These are phyloP conservation scores for Trichophyton mentagrophytes DNA, from an alignment of 2,329 filamentous ascomycete genomes.

Conservation along the genomic window DNA sequence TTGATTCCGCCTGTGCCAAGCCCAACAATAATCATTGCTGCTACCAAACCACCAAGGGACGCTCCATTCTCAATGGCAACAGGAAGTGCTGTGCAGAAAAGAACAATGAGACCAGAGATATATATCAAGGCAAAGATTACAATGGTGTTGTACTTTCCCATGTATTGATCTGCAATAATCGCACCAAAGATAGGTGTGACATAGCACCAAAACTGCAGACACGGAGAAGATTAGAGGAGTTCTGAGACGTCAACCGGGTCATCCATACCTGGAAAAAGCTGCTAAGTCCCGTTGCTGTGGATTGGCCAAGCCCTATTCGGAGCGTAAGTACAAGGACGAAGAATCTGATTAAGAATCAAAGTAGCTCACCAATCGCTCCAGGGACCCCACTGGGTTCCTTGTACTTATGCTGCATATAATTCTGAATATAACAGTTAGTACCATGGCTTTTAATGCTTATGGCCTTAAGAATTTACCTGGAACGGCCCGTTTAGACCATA, in stretches of 20 bases:
- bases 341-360: not conserved
- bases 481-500: conserved; percentile 43
- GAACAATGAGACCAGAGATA: conserved; percentile 42
- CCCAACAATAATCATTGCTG: conserved; percentile 49
- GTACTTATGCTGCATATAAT: conserved; percentile 38
- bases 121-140: conserved; percentile 45
- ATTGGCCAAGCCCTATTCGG: conserved; percentile 23
- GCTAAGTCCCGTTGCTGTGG: conserved; percentile 37
- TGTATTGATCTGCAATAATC: conserved; percentile 47
- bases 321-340: not conserved
- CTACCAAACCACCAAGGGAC: conserved; percentile 42
- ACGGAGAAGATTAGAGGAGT: not conserved
- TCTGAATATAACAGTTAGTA: conserved; percentile 22
- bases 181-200: conserved; percentile 46
- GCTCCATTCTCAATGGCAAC: conserved; percentile 37
- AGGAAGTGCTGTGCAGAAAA: conserved; percentile 45
- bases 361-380: conserved; percentile 23
- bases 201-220: conserved; percentile 39
- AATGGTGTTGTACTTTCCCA: conserved; percentile 50
- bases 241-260: not conserved
- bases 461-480: conserved; percentile 16
- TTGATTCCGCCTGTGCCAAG: conserved; percentile 57
- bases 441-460: not conserved
- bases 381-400: conserved; percentile 26
- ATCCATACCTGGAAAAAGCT: conserved; percentile 36